Base-by-base conservation (phyloP, 106 monocot genomes). In the Allium sativum region DNA sequence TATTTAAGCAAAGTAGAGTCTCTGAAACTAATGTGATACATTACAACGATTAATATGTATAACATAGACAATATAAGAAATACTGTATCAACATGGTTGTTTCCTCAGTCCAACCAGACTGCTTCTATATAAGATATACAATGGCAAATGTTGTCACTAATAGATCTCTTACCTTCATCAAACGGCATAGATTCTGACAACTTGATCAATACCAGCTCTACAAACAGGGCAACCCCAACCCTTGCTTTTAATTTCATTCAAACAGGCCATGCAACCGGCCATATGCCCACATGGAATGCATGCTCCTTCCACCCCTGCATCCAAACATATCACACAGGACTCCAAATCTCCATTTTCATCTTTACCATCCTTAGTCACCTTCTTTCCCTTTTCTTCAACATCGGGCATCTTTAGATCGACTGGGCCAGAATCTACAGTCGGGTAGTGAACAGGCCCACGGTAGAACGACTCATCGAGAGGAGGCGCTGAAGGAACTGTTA, bases 251-350 rank as follows among this genome's bases (percentile, higher is more conserved):
- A 96, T 82, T 66, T 96, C 96, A 61, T 65, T 87, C 69, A 91
- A 47, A 51, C 96, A 96, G 11, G 74, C 48, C 64, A 64, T 64
- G 64, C 64, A 64, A 3, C 64, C 64, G 13, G 64, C 64, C 64
- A 64, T 64, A 69, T 96, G 96, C 47, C 96, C 90, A 21, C 96
- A 96, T 0, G 96, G 96, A 67, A 96, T 81, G 64, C 87, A 87
- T 17, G 86, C 96, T 8, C 82, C 90, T 56, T 96, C 84, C 13
- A 76, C 84, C 16, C 77, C 70, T 14, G 79, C 82, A 76, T 95
- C 94, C 67, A 84, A 73, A 62, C 90, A 90, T 44, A 95, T 82
- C 42, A 86, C 94, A 69, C 94, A 95, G n/a, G 64, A 64, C 40
- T 16, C n/a, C 7, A 72, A 69, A 17, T 57, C 55, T 2, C 48